Percentiles rank a stretch among this genome's conserved stretches.
Conservation (phyloP, 75 land plant genomes). For the Larix kaempferi region DNA sequence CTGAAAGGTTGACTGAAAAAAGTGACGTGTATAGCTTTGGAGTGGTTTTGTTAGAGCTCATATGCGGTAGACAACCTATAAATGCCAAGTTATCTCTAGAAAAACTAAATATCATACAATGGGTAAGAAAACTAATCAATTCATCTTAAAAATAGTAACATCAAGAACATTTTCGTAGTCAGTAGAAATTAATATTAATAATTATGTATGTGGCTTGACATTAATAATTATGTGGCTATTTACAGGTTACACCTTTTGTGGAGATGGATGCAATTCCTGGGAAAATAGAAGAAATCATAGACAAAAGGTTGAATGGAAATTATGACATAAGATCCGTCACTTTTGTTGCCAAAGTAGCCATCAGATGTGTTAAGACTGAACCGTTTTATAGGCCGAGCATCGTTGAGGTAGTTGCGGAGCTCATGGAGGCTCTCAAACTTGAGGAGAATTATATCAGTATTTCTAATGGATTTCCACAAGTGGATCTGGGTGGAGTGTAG, state of each 20-base stretch:
- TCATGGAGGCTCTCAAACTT: slow-evolving; percentile 13
- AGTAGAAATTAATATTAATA: neutral
- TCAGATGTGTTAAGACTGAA: slow-evolving; percentile 16
- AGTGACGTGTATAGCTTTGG: slow-evolving; percentile 11
- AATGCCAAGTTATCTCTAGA: neutral
- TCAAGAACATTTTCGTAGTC: no score
- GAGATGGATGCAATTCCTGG: neutral
- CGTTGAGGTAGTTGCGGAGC: slow-evolving; percentile 20
- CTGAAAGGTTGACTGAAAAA: no score
- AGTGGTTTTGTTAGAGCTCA: slow-evolving; percentile 9
- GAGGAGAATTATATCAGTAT: neutral
- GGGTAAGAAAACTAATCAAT: neutral
- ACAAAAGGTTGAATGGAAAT: neutral
- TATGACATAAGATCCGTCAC: slow-evolving; percentile 15
- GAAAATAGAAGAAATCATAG: slow-evolving; percentile 8
- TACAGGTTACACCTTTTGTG: slow-evolving; percentile 1
- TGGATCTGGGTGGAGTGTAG: no score
- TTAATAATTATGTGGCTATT: neutral
- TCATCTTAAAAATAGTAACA: no score
- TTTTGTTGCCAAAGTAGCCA: slow-evolving; percentile 17
- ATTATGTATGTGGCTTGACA: neutral
- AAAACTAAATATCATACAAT: neutral
- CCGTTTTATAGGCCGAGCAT: slow-evolving; percentile 21
- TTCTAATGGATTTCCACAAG: no score
- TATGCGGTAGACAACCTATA: neutral